phyloP scores from a whole-genome alignment of 2,329 filamentous ascomycete genomes.

The Tolypocladium endophyticum region DNA sequence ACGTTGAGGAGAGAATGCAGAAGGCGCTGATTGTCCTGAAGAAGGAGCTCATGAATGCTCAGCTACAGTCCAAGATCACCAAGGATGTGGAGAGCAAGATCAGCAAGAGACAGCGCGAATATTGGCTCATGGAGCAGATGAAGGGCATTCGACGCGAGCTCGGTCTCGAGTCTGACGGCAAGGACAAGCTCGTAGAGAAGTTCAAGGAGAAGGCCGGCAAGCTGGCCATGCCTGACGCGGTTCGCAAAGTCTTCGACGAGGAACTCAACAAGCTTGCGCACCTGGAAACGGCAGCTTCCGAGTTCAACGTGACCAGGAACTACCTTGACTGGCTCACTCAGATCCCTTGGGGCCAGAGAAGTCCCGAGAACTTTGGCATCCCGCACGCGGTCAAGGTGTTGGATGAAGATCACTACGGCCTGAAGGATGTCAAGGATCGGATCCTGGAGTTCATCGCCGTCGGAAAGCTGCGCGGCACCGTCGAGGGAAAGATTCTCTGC shows the following conservation, averaged over 20 bases:
- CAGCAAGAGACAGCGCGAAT: constrained; percentile 91
- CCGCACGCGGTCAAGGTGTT: constrained; percentile 81
- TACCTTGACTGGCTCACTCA: constrained; percentile 98
- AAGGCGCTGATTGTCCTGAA: constrained; percentile 90
- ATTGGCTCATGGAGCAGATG: constrained; percentile 99
- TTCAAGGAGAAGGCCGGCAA: constrained; percentile 94
- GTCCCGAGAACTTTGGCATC: constrained; percentile 93
- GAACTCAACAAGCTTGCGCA: constrained; percentile 96
- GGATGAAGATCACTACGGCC: constrained; percentile 91
- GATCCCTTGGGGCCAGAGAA: constrained; percentile 93
- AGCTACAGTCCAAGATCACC: constrained; percentile 91
- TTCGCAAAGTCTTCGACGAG: constrained; percentile 96
- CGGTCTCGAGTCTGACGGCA: constrained; percentile 93
- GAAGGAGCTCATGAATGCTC: constrained; percentile 97
- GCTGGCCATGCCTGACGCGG: constrained; percentile 90
- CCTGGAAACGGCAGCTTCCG: constrained; percentile 87
- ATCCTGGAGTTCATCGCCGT: constrained; percentile 98
- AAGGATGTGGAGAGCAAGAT: constrained; percentile 98
- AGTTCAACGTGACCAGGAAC: constrained; percentile 97
- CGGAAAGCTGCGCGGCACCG: constrained; percentile 89
- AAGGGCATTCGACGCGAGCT: constrained; percentile 94
- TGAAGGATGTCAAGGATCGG: constrained; percentile 97
- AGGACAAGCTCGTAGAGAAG: constrained; percentile 94
- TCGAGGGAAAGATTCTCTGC: constrained; percentile 96
- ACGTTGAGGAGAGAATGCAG: constrained; percentile 84